Evolutionary conservation across 2,329 filamentous ascomycete genomes (phyloP), one percentile per base, ranked within the genome.

Genomic region (Xylaria sp.): DNA sequence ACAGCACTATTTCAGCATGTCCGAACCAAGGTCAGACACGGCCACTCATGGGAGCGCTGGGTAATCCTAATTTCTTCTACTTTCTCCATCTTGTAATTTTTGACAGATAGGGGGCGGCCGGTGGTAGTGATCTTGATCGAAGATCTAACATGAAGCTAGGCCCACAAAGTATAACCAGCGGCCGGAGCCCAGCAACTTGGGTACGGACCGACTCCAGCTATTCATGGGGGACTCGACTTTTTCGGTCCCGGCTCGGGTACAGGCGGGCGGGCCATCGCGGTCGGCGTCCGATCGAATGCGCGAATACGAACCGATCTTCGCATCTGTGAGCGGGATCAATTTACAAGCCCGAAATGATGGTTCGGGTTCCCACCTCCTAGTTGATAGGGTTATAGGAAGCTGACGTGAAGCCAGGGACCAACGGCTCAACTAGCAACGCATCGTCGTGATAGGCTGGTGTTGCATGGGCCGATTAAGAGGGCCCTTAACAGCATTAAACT

Each of bases 101-200:
- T 18, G 46, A 10, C 7, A 23, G 46, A 30, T 43, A 59, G 13
- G 39, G 48, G 34, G 15, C 8, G 28, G 43, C 8, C n/a, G 13
- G 39, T 15, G 18, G 25, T 8, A 55, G 41, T 23, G 18, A 32
- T 50, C 25, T 18, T 15, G 20, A 23, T 48, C 25, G 12, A 5
- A 10, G 18, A 34, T n/a, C 63, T 66, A 43, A 66, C 58, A 43
- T 30, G 23, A 41, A 23, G 32, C 25, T 61, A 66, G 63, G 34
- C 1, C n/a, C 8, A 28, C 57, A 34, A 43, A 15, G 13, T 30
- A 61, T 10, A 46, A 18, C 1, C 39, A 20, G 34, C 57, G 12
- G 4, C 12, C 10, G 43, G 50, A 50, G 25, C n/a, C 57, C 10
- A 18, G n/a, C 13, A 8, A 34, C 5, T n/a, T 56, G 13, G n/a